Evolutionary conservation across 192 early-diverging fungal species (phyloP), one percentile per base, ranked within the genome.

Genomic region (Pilaira anomala): DNA sequence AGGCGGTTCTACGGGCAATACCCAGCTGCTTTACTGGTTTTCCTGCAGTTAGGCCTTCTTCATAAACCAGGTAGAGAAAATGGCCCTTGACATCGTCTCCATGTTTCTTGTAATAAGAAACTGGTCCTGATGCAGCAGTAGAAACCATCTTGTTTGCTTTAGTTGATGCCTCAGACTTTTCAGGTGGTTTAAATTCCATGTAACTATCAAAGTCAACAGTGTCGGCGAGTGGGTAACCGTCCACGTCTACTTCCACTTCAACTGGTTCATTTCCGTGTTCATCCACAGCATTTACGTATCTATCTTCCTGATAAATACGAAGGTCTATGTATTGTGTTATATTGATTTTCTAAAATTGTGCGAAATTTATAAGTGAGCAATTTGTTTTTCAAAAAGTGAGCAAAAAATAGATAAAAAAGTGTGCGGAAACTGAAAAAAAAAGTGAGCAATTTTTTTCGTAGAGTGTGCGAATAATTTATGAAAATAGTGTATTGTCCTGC

Each of bases 321-420:
- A 55, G 7, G 4, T n/a, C 19, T 16, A 55, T n/a, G n/a, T n/a
- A n/a, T n/a, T n/a, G 7, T 33, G 3, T 33, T 5, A 33, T 33
- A 33, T 57, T 57, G n/a, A 33, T 19, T 19, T 29, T 36, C 30
- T 57, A 41, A 57, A 57, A 19, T 12, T 18, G 28, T 52, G 25
- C 28, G 30, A 57, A 29, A 21, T 24, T 19, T 55, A 55, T 26
- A 55, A 55, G 52, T 55, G 52, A 55, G 52, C 8, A 36, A 55
- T 55, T 11, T 55, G 26, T 33, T 52, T 52, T 52, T 18, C 7
- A 50, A 50, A 52, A 22, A 52, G 50, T 52, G 50, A 26, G 28
- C 22, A 33, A 33, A n/a, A n/a, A n/a, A n/a, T n/a, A n/a, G n/a
- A 33, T 33, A 33, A 33, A 33, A 33, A 33, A 33, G 7, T 33